A percentile compares a stretch with the other conserved stretches of the same genome.
Conservation (phyloP, 805 yeast genomes). For the Candida chauliodis region DNA sequence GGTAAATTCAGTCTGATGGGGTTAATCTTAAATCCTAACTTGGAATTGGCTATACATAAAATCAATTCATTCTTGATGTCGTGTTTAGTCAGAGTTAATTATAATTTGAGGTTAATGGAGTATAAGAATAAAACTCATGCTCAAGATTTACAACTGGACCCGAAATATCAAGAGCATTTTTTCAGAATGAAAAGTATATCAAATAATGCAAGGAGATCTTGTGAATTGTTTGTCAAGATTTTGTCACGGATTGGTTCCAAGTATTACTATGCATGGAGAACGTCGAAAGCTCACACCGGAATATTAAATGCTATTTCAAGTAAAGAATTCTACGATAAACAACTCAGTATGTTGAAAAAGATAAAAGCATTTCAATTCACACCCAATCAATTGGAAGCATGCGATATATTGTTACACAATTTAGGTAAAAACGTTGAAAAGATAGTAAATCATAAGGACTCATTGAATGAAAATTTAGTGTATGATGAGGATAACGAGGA, state of each 20-base stretch:
- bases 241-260: conserved; percentile 44
- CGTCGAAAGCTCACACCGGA: conserved; percentile 50
- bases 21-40: conserved; percentile 28
- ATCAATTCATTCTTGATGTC: conserved; percentile 24
- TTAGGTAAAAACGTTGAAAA: conserved; percentile 4
- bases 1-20: conserved; percentile 29
- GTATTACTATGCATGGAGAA: conserved; percentile 64
- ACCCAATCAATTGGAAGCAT: conserved; percentile 12
- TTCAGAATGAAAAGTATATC: conserved; percentile 7
- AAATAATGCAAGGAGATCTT: conserved; percentile 11
- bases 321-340: conserved; percentile 7
- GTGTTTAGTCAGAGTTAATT: conserved; percentile 16
- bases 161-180: conserved; percentile 9
- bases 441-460: conserved; percentile 10
- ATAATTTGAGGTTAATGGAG: conserved; percentile 11
- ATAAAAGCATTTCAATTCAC: conserved; percentile 16
- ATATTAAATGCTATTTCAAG: conserved; percentile 21
- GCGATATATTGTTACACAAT: conserved; percentile 4
- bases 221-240: conserved; percentile 14
- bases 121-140: conserved; percentile 12
- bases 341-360: conserved; percentile 5
- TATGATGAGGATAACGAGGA: background rate
- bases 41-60: conserved; percentile 37
- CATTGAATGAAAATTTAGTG: background rate
- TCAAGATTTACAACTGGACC: conserved; percentile 9